Conservation (phyloP, 495 filamentous ascomycete genomes). For the Chlorociboria aeruginascens region DNA sequence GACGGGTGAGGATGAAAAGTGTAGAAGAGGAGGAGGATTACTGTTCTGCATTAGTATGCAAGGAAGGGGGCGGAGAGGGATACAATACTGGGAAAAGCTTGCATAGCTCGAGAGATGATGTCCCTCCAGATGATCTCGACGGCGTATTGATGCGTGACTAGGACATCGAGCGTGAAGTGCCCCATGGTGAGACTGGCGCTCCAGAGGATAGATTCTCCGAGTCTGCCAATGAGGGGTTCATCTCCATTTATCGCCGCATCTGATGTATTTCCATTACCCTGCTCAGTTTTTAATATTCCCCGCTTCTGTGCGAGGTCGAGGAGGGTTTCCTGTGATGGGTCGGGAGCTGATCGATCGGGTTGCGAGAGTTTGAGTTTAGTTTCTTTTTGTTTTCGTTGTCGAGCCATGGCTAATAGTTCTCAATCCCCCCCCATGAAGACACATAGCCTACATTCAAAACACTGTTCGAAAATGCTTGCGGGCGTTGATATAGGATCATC, state of each 20-base stretch:
- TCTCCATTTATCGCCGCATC: constrained; percentile 4
- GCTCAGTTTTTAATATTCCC: constrained; percentile 33
- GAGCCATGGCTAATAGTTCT: constrained; percentile 17
- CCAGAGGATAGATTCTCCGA: constrained; percentile 53
- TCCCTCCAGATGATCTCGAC: constrained; percentile 47
- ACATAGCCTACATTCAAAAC: neutral
- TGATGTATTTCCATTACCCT: constrained; percentile 18
- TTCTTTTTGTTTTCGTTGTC: constrained; percentile 34
- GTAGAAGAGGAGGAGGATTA: constrained; percentile 50
- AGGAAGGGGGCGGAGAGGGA: neutral
- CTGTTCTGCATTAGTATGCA: constrained; percentile 28
- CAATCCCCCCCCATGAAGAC: neutral
- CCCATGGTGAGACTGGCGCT: constrained; percentile 63
- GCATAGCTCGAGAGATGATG: constrained; percentile 39
- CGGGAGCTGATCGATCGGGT: constrained; percentile 42
- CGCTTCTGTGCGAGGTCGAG: constrained; percentile 51
- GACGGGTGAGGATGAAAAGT: constrained; percentile 42
- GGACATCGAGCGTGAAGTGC: constrained; percentile 76
- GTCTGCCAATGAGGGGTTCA: constrained; percentile 29
- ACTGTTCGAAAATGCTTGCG: no score
- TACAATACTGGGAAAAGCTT: constrained; percentile 37
- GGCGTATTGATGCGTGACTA: constrained; percentile 87
- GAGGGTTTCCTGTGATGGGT: constrained; percentile 43
- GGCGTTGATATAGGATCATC: no score
- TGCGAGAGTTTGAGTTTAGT: constrained; percentile 43